Evolutionary conservation across 257 asterid species (phyloP), one percentile per base, ranked within the genome.

Genomic region (Nicotiana sylvestris): DNA sequence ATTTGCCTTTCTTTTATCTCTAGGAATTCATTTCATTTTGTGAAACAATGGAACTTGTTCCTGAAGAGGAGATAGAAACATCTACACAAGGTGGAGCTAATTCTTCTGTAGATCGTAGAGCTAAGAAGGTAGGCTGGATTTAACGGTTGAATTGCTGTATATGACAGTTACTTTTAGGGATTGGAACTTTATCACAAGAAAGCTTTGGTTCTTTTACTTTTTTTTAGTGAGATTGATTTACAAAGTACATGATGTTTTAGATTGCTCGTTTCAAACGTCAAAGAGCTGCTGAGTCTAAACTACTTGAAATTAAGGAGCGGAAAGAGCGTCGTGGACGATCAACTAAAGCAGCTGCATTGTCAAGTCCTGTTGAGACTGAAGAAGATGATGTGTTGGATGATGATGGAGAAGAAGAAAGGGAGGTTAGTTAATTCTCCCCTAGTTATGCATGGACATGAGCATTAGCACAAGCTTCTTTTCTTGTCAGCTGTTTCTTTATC

Each of bases 321-420:
- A 96, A 90, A 83, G 99, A 96, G 83, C 92, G 99, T 6, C 95
- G 98, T 78, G 97, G 97, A 67, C 97, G 97, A 78, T 96, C 99
- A 64, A 92, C 97, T 82, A 96, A 90, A 90, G 99, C 99, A 35
- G 86, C 98, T 78, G 97, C 98, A 17, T 82, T 93, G 87, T 93
- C 98, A 37, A 89, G 94, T 85, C 98, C 97, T 49, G 88, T 90
- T 84, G 97, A 88, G 85, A 78, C 86, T 3, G 95, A 90, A 82
- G 97, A 93, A 81, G 98, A 94, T 56, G 98, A 94, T 83, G 60
- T 85, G 69, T 90, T 85, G 77, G 99, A 96, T 84, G 99, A 94
- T 77, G 98, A 93, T 67, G 98, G 99, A 82, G 98, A 96, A 86
- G 99, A 94, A 87, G 99, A 92, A 92, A 89, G 98, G 81, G 98